These are phyloP conservation scores for Zygosaccharomyces sapae DNA, from an alignment of 1,139 yeast genomes.

Conservation along the genomic window DNA sequence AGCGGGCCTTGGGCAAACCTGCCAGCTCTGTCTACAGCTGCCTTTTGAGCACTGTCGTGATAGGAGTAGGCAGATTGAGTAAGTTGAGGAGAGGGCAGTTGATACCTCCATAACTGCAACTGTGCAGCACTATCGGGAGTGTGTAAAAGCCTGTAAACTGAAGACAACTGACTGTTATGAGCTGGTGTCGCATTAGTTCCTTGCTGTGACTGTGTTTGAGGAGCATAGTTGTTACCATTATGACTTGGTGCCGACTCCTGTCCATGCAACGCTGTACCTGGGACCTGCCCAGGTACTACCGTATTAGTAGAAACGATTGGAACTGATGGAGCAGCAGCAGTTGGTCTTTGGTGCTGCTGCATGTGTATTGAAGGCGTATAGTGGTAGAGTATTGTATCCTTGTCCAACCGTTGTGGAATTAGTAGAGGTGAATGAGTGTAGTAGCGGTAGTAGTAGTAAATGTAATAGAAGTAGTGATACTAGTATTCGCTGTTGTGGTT, in stretches of 20 bases:
- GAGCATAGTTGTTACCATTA: not conserved
- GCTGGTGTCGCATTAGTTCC: not conserved
- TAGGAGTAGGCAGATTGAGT: slow-evolving; percentile 8
- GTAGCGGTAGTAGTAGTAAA: not conserved
- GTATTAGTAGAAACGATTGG: not conserved
- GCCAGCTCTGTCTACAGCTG: slow-evolving; percentile 11
- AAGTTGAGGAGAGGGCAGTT: slow-evolving; percentile 12
- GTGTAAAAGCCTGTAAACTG: slow-evolving; percentile 2
- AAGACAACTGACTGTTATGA: slow-evolving; percentile 2
- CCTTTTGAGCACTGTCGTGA: slow-evolving; percentile 15
- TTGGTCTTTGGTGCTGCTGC: slow-evolving; percentile 3
- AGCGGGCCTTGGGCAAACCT: slow-evolving; percentile 4
- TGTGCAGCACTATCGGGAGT: slow-evolving; percentile 6
- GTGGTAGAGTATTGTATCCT: not conserved
- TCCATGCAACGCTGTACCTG: not conserved
- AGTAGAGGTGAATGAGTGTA: not conserved
- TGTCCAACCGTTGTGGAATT: not conserved
- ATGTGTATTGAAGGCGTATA: not conserved
- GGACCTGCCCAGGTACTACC: slow-evolving; percentile 1
- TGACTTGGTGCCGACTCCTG: not conserved
- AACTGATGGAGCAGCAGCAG: not conserved
- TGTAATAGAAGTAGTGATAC: no score
- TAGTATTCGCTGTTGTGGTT: no score
- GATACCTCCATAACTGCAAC: slow-evolving; percentile 7
- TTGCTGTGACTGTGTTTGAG: not conserved